phyloP scores from a whole-genome alignment of 345 rosid genomes.

The Populus ilicifolia region DNA sequence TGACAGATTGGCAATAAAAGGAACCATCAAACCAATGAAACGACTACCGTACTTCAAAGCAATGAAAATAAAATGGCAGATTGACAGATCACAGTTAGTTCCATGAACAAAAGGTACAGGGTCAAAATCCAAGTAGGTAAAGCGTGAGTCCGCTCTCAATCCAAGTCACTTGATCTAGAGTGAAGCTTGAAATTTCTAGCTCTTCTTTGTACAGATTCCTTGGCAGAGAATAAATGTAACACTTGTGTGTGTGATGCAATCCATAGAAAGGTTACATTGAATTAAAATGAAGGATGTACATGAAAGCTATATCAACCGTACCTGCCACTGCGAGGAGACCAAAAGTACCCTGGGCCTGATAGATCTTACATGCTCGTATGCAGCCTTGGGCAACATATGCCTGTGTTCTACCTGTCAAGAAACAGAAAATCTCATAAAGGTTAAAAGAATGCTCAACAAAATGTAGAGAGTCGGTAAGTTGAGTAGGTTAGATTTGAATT shows the following conservation, averaged over 20 bases:
- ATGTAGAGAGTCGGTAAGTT: background rate
- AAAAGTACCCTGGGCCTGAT: slow-evolving; percentile 81
- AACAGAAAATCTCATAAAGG: background rate
- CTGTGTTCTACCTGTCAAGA: slow-evolving; percentile 63
- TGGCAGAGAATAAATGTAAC: no score
- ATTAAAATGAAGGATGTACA: background rate
- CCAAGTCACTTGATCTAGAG: background rate
- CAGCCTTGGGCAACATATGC: slow-evolving; percentile 74
- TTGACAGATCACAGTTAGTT: background rate
- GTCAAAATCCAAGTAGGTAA: background rate
- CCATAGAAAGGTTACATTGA: background rate
- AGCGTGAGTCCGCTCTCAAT: background rate
- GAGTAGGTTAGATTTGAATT: background rate
- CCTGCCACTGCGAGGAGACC: slow-evolving; percentile 89
- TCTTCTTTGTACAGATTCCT: background rate
- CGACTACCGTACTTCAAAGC: background rate
- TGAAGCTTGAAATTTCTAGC: background rate
- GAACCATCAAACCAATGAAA: background rate
- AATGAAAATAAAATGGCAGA: background rate
- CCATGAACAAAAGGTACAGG: background rate
- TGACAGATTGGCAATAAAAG: background rate
- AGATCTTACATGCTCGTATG: slow-evolving; percentile 66
- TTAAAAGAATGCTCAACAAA: background rate
- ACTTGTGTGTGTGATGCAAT: background rate
- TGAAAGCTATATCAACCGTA: slow-evolving; percentile 19